Conservation (phyloP, 257 asterid genomes). For the Solanum commersonii region DNA sequence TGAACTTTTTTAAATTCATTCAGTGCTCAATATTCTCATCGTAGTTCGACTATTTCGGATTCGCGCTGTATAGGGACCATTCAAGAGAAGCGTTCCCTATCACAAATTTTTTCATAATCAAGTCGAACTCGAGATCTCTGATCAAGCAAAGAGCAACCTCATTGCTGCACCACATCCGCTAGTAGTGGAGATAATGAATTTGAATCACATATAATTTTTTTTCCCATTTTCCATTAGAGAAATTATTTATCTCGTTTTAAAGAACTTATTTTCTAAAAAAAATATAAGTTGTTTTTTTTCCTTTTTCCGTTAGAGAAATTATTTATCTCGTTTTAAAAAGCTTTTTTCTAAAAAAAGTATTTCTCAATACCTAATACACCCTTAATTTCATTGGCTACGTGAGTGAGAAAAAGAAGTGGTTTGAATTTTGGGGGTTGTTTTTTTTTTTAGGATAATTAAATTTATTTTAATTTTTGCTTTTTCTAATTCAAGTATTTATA, state of each 20-base stretch:
- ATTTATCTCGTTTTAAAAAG: not conserved
- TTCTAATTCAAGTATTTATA: not conserved
- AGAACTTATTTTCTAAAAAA: not conserved
- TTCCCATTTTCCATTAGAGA: not conserved
- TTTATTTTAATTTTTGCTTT: no score
- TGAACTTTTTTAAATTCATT: no score
- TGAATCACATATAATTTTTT: not conserved
- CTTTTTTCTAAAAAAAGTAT: no score
- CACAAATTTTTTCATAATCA: no score
- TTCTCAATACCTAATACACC: not conserved
- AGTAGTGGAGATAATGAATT: not conserved
- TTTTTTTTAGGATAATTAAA: no score
- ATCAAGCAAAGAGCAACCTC: no score
- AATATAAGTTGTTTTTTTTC: no score
- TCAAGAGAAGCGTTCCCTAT: fast-evolving
- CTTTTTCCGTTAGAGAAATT: not conserved
- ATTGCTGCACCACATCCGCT: no score
- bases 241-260: not conserved
- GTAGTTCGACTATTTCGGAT: fast-evolving
- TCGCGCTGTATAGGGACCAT: fast-evolving
- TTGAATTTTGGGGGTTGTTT: no score
- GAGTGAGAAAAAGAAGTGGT: no score
- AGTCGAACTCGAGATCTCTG: not conserved
- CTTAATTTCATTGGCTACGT: not conserved
- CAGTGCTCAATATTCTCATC: fast-evolving